A percentile compares a stretch with the other conserved stretches of the same genome.
Evolutionary conservation across 352 stramenopile genomes (phyloP).

Genomic region (Phytopythium ostracodes): DNA sequence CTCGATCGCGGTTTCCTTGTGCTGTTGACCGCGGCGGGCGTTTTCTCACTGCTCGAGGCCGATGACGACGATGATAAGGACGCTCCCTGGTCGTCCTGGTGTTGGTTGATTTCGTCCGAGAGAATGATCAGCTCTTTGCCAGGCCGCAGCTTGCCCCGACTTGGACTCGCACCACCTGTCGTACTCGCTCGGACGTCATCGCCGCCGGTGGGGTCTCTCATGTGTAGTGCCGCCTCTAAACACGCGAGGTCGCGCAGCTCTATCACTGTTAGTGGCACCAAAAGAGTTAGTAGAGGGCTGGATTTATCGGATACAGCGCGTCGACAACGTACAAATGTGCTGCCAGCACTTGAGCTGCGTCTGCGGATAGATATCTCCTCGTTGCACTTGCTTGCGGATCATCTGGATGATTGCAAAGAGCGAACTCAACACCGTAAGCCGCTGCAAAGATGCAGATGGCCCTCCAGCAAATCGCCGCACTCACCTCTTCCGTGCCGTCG

Average conservation of each 20-base stretch:
- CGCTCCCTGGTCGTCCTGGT: background rate
- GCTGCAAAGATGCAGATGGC: background rate
- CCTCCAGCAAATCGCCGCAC: background rate
- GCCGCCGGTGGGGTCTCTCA: background rate
- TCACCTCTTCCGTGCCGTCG: constrained; percentile 68
- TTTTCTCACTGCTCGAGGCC: constrained; percentile 4
- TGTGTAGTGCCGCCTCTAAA: constrained; percentile 6
- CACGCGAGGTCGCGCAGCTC: constrained; percentile 67
- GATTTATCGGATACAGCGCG: no score
- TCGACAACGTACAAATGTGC: constrained; percentile 45
- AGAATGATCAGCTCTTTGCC: constrained; percentile 79
- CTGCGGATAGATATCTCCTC: constrained; percentile 60
- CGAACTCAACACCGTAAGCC: background rate
- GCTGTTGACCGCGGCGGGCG: background rate
- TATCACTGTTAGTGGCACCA: constrained; percentile 26
- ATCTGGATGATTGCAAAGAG: constrained; percentile 26
- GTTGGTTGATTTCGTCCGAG: constrained; percentile 33
- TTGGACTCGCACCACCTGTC: constrained; percentile 42
- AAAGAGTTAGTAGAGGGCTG: background rate
- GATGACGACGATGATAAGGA: background rate
- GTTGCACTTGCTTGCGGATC: constrained; percentile 62
- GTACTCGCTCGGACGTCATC: constrained; percentile 8
- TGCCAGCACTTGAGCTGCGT: constrained; percentile 75
- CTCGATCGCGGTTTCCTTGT: constrained; percentile 1
- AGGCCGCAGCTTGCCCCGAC: constrained; percentile 64